Evolutionary conservation across 306 rosid genomes (phyloP).

Genomic region (Lupinus albus): DNA sequence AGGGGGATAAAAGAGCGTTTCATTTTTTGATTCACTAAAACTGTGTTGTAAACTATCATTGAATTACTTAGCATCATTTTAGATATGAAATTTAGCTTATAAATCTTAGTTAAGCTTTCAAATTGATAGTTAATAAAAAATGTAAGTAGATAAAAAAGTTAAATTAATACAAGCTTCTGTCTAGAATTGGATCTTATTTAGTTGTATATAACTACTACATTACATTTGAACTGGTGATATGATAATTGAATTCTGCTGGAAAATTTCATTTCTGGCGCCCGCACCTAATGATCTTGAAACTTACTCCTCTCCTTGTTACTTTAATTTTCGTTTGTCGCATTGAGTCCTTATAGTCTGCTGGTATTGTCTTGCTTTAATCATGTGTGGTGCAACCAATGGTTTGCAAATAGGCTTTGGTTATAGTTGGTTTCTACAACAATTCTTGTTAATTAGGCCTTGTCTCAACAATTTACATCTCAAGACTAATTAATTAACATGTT

Average conservation of each 20-base stretch:
- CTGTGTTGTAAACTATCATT: no score
- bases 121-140: not conserved
- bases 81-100: not conserved
- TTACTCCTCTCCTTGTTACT: not conserved
- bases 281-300: constrained; percentile 1
- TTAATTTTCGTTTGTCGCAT: not conserved
- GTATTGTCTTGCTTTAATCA: not conserved
- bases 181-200: no score
- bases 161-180: not conserved
- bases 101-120: not conserved
- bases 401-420: no score
- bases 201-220: not conserved
- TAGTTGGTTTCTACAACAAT: no score
- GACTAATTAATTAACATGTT: not conserved
- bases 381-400: no score
- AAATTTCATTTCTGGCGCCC: not conserved
- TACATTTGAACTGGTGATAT: not conserved
- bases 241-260: constrained; percentile 4
- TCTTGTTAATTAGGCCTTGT: no score
- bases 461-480: not conserved
- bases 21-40: no score
- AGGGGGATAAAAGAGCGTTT: no score
- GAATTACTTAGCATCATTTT: no score
- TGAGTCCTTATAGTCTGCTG: not conserved
- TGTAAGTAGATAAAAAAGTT: no score